Conservation (phyloP, 768 basidiomycete genomes). For the Pleurotus ostreatus region DNA sequence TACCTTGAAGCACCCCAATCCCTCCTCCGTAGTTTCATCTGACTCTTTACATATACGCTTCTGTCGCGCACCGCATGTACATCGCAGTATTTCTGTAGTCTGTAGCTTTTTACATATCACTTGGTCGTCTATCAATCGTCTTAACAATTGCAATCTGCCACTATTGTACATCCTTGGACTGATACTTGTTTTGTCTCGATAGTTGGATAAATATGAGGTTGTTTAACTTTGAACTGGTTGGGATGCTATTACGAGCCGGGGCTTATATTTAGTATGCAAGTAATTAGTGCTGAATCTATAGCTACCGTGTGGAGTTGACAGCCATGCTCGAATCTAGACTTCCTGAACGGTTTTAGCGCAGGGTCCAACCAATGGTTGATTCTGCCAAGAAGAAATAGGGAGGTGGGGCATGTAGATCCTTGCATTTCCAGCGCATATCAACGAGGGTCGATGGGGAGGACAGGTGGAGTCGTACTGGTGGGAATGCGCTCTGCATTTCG, state of each 20-base stretch:
- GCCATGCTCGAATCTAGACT: neutral
- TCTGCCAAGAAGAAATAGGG: neutral
- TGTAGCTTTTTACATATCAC: slow-evolving; percentile 6
- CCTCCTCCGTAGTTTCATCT: neutral
- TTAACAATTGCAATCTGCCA: neutral
- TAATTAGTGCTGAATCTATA: neutral
- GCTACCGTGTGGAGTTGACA: neutral
- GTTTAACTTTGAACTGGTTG: neutral
- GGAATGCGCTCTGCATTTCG: no score
- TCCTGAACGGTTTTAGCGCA: neutral
- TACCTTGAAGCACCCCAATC: no score
- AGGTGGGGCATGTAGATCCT: neutral
- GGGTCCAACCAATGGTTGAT: neutral
- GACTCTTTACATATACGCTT: neutral
- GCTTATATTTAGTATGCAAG: neutral
- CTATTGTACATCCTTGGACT: neutral
- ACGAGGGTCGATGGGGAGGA: no score
- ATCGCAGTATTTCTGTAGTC: slow-evolving; percentile 6
- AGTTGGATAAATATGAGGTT: neutral
- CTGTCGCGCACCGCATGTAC: slow-evolving; percentile 5
- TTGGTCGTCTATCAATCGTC: neutral
- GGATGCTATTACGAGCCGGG: neutral
- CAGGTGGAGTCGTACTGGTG: no score
- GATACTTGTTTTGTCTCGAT: neutral
- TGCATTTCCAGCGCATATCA: no score